A percentile compares a stretch with the other conserved stretches of the same genome.
These are phyloP conservation scores for Citrus australasica DNA, from an alignment of 345 rosid genomes.

Conservation along the genomic window DNA sequence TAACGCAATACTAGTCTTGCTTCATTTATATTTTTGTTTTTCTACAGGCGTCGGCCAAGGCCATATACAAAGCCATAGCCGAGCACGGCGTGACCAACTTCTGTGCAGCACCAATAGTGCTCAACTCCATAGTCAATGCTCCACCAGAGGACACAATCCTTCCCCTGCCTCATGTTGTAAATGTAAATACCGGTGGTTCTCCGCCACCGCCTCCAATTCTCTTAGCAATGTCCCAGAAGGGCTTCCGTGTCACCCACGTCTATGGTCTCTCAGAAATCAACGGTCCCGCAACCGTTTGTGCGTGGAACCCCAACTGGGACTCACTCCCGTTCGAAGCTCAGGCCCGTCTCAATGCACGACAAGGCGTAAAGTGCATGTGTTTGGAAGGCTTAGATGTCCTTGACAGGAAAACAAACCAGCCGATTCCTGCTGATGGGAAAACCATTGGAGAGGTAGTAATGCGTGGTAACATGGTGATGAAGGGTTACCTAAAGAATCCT, in stretches of 20 bases:
- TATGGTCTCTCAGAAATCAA: conserved; percentile 93
- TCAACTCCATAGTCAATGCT: conserved; percentile 75
- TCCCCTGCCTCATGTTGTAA: conserved; percentile 74
- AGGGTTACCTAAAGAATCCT: conserved; percentile 83
- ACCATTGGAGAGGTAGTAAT: conserved; percentile 83
- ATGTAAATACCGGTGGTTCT: conserved; percentile 90
- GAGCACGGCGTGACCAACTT: conserved; percentile 73
- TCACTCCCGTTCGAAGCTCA: conserved; percentile 59
- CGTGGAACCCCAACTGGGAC: conserved; percentile 96
- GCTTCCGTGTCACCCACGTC: conserved; percentile 79
- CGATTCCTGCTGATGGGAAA: conserved; percentile 80
- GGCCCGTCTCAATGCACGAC: conserved; percentile 89
- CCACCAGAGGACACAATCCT: conserved; percentile 66
- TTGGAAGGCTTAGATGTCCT: conserved; percentile 75
- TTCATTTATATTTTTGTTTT: too few relatives aligned
- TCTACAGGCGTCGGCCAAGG: conserved; percentile 74
- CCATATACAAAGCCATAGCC: conserved; percentile 72
- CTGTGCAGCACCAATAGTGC: conserved; percentile 94
- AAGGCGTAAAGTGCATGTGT: conserved; percentile 70
- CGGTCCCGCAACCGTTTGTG: conserved; percentile 83
- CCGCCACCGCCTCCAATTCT: conserved; percentile 86
- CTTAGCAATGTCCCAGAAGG: conserved; percentile 63
- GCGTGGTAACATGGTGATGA: conserved; percentile 81
- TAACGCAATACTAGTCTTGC: too few relatives aligned
- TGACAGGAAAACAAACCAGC: conserved; percentile 51